Evolutionary conservation across 495 filamentous ascomycete species (phyloP), one percentile per base, ranked within the genome.

Genomic region (Aspergillus leporis): DNA sequence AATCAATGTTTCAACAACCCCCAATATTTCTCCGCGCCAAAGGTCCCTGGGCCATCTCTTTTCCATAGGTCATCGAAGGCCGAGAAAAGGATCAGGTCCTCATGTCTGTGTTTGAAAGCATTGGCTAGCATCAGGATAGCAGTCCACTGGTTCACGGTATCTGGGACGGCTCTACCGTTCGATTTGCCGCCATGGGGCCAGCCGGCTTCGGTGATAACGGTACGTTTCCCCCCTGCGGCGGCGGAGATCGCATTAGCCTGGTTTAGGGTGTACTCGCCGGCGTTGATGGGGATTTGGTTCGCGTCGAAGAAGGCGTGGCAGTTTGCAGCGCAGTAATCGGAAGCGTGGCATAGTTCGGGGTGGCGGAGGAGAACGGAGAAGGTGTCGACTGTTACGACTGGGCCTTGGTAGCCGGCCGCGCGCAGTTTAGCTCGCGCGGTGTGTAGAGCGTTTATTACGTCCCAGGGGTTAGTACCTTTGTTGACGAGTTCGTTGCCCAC

Each of bases 401-500:
- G 85, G 10, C 92, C 91, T 10, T 65, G 63, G 68, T 89, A 97
- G 5, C 90, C 90, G 28, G 79, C 82, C 0, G 59, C 66, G 25
- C 83, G 78, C n/a, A 94, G 78, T 6, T 67, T 70, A 10, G 53
- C 59, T 13, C 90, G 81, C 25, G 88, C 88, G 16, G 70, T 64
- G 3, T 71, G 66, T 6, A 93, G 73, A 6, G 86, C 85, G 22
- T 58, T 64, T 4, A 82, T 72, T 14, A 90, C 83, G 21, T 83
- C 71, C 0, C 51, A 61, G 0, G 83, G 75, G 52, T 76, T 83
- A n/a, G 70, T 66, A 18, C 84, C 83, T 46, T 75, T 77, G 65
- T 91, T 89, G 64, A 95, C 85, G 34, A 88, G 74, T 62, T 96
- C 92, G 69, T 96, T 96, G 58, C 91, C 92, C 14, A 97, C 76